Conservation (phyloP, 192 early-diverging fungal genomes). For the Coemansia reversa region DNA sequence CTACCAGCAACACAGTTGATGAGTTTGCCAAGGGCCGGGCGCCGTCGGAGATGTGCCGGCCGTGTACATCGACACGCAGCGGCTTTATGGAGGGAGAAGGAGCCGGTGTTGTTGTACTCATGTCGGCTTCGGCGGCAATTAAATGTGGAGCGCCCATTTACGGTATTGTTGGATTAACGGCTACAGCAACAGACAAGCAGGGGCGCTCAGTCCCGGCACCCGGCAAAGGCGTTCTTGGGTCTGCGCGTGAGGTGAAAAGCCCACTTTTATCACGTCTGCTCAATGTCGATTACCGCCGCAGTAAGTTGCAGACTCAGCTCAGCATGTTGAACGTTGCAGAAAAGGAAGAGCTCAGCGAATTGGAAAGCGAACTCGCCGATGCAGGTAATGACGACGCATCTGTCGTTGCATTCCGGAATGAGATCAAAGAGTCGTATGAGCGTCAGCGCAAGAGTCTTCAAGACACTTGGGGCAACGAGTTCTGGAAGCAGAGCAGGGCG, state of each 20-base stretch:
- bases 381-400: slow-evolving; percentile 14
- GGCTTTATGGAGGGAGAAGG: slow-evolving; percentile 93
- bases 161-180: slow-evolving; percentile 78
- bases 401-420: background rate
- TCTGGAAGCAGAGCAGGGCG: slow-evolving; percentile 68
- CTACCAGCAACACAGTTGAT: slow-evolving; percentile 75
- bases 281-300: slow-evolving; percentile 75
- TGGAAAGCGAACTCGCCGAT: slow-evolving; percentile 17
- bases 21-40: slow-evolving; percentile 83
- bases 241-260: slow-evolving; percentile 69
- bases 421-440: slow-evolving; percentile 15
- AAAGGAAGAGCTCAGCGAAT: too few relatives aligned
- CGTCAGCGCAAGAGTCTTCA: slow-evolving; percentile 22
- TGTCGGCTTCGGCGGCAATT: slow-evolving; percentile 78
- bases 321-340: background rate
- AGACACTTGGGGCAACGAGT: slow-evolving; percentile 75
- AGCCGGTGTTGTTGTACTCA: slow-evolving; percentile 81
- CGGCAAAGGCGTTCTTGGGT: slow-evolving; percentile 87
- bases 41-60: slow-evolving; percentile 87
- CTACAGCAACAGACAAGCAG: slow-evolving; percentile 91
- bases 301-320: slow-evolving; percentile 4
- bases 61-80: slow-evolving; percentile 75
- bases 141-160: slow-evolving; percentile 90
- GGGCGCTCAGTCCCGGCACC: slow-evolving; percentile 88
- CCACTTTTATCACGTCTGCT: too few relatives aligned